Evolutionary conservation across 768 basidiomycete species (phyloP), one percentile per base, ranked within the genome.

Genomic region (Obba rivulosa): DNA sequence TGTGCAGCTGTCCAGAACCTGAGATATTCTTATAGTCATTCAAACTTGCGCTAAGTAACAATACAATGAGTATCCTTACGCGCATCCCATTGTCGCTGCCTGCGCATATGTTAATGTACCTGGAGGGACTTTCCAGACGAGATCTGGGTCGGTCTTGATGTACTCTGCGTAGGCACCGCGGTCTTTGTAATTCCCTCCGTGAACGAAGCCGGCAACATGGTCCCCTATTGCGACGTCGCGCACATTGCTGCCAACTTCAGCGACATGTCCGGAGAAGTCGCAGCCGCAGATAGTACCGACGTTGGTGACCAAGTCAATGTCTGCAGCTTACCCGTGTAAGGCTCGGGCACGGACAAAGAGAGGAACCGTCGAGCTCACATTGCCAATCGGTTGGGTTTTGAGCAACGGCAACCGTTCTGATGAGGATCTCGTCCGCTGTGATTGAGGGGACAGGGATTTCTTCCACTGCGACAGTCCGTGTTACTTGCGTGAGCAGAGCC

Each of bases 141-240:
- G 59, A n/a, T n/a, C 51, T 5, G 58, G 54, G 5, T 48, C 48
- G 8, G 56, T 54, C 50, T 61, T 49, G 20, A 58, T 50, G 49
- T 63, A 66, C 46, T 66, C 62, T 4, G 62, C 56, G 45, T 58
- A 64, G 16, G 63, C 56, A 14, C 63, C n/a, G n/a, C n/a, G n/a
- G n/a, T 56, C 45, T 3, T 34, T 22, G 48, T 52, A 59, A 35
- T 45, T 37, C 2, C 55, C 57, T 31, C 64, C 62, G 18, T 56
- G 63, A 9, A 62, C 47, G 41, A 58, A 56, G n/a, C 61, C 63
- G 1, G 62, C 60, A 38, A 63, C 60, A 31, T 56, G 54, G 42
- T 62, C 57, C 34, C 64, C 64, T 31, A 64, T 34, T 16, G 50
- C 47, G 28, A 43, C n/a, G 2, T 23, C 40, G 4, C 45, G 42